Evolutionary conservation across 768 basidiomycete genomes (phyloP).

Genomic region (Tricholoma furcatifolium): DNA sequence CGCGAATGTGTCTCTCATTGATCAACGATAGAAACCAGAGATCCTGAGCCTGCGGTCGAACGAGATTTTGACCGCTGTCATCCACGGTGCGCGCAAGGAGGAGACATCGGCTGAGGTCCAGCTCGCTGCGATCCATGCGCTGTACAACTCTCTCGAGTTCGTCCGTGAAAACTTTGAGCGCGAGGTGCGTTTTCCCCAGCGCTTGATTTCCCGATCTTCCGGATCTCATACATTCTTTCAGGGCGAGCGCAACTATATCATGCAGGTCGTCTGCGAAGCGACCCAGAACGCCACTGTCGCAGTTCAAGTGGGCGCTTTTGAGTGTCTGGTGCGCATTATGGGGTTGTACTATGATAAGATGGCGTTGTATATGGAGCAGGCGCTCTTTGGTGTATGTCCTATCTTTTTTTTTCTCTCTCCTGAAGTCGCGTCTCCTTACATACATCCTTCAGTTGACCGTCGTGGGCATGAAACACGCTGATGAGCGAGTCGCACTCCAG

Average conservation of each 20-base stretch:
- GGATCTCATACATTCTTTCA: slow-evolving; percentile 31
- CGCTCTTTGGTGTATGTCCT: slow-evolving; percentile 85
- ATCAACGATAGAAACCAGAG: slow-evolving; percentile 78
- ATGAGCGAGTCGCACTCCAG: slow-evolving; percentile 91
- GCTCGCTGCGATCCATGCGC: slow-evolving; percentile 85
- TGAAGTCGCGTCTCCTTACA: slow-evolving; percentile 15
- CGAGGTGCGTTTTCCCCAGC: slow-evolving; percentile 61
- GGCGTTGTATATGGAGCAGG: slow-evolving; percentile 99
- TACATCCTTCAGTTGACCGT: slow-evolving; percentile 74
- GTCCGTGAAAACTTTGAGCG: slow-evolving; percentile 97
- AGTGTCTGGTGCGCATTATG: slow-evolving; percentile 96
- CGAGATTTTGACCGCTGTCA: slow-evolving; percentile 97
- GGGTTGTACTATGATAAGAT: slow-evolving; percentile 98
- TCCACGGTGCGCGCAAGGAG: slow-evolving; percentile 96
- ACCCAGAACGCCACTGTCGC: slow-evolving; percentile 78
- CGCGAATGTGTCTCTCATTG: slow-evolving; percentile 10
- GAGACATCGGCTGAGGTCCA: slow-evolving; percentile 91
- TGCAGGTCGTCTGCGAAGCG: slow-evolving; percentile 99
- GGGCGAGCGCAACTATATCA: slow-evolving; percentile 99
- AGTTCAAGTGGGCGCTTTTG: slow-evolving; percentile 96
- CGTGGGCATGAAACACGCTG: slow-evolving; percentile 92
- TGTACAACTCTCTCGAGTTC: slow-evolving; percentile 96
- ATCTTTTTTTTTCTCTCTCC: slow-evolving; percentile 12
- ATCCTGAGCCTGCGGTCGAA: slow-evolving; percentile 87
- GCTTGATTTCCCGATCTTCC: not conserved